Percentiles rank a stretch among this genome's conserved stretches.
Conservation (phyloP, 805 yeast species). For the Pichia eremophila region DNA sequence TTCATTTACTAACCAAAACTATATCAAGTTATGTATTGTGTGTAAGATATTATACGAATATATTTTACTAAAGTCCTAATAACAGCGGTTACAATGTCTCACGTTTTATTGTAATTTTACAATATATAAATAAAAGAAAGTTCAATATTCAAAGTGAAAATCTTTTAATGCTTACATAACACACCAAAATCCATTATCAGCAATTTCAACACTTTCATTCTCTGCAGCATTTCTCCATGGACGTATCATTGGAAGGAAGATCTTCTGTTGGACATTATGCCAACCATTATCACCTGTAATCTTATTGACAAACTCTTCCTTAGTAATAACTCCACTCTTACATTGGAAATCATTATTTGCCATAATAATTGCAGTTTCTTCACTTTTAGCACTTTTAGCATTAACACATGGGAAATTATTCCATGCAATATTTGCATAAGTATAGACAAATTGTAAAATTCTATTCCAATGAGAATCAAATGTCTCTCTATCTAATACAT, state of each 20-base stretch:
- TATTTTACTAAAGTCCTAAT: no score
- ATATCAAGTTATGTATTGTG: no score
- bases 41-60: no score
- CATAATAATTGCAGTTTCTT: not conserved
- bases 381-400: not conserved
- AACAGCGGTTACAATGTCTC: no score
- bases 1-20: no score
- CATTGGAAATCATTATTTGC: not conserved
- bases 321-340: not conserved
- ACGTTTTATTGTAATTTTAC: no score
- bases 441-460: not conserved
- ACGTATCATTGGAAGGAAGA: not conserved
- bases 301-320: not conserved
- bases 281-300: not conserved
- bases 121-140: no score
- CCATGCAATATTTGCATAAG: not conserved
- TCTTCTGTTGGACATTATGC: no score
- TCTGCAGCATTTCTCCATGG: not conserved
- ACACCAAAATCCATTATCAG: not conserved
- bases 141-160: no score
- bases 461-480: constrained; percentile 2
- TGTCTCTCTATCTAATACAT: not conserved
- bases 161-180: not conserved
- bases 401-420: not conserved
- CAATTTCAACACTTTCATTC: not conserved